Evolutionary conservation across 176 grass and related monocot species (phyloP).

Genomic region (Aechmea fasciata): DNA sequence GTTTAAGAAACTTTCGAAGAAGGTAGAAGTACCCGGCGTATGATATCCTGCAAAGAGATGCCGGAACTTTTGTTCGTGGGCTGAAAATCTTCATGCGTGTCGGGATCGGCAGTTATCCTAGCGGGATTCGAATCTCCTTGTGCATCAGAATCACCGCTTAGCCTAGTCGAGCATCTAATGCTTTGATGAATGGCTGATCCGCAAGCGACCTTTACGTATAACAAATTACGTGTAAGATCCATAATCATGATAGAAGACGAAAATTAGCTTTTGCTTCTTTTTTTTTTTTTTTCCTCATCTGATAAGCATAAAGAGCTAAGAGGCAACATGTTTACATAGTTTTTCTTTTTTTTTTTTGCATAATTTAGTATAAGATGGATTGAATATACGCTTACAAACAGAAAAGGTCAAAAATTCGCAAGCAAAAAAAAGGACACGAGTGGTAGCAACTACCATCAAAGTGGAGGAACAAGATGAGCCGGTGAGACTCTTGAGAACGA

Average conservation of each 20-base stretch:
- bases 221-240: conserved; percentile 1
- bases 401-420: background rate
- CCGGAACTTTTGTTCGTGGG: conserved; percentile 44
- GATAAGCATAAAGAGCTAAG: background rate
- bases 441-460: conserved; percentile 15
- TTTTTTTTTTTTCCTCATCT: no score
- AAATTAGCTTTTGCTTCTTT: background rate
- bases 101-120: no score
- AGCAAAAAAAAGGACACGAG: background rate
- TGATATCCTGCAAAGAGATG: conserved; percentile 34
- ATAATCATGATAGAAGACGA: background rate
- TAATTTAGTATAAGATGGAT: background rate
- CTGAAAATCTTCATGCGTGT: no score
- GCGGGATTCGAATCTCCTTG: conserved; percentile 19
- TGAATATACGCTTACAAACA: background rate
- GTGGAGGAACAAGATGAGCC: conserved; percentile 24
- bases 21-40: conserved; percentile 32
- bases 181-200: conserved; percentile 29
- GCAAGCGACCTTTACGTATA: conserved; percentile 26
- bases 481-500: conserved; percentile 29
- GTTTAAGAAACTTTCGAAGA: background rate
- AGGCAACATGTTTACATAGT: background rate
- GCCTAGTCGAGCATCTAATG: conserved; percentile 36
- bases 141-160: conserved; percentile 23
- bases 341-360: background rate